These are phyloP conservation scores for Artemisia annua DNA, from an alignment of 129 eudicot genomes.

Conservation along the genomic window DNA sequence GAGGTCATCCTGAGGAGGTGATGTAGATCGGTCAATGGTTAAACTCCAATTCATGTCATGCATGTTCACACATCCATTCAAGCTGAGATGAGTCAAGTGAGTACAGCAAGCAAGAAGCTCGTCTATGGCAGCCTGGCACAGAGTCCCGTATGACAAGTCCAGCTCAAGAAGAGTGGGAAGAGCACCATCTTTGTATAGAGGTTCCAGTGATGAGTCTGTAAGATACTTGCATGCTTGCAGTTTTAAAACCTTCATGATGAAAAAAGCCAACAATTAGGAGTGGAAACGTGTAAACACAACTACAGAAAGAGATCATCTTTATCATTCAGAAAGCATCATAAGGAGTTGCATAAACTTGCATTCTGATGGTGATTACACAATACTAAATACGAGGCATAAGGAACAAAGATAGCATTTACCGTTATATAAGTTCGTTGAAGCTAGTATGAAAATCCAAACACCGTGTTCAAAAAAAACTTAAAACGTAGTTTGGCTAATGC, in stretches of 20 bases:
- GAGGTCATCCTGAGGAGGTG: slow-evolving; percentile 19
- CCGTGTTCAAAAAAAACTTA: too few species aligned
- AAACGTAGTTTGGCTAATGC: too few species aligned
- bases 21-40: slow-evolving; percentile 26
- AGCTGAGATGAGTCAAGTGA: slow-evolving; percentile 86
- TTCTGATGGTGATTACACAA: too few species aligned
- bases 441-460: too few species aligned
- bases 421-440: too few species aligned
- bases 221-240: slow-evolving; percentile 99
- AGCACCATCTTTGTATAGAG: slow-evolving; percentile 79
- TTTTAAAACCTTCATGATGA: slow-evolving; percentile 60
- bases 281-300: background rate
- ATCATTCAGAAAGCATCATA: too few species aligned
- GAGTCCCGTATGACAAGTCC: slow-evolving; percentile 88
- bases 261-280: background rate
- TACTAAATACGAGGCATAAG: too few species aligned
- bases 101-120: slow-evolving; percentile 85
- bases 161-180: slow-evolving; percentile 78
- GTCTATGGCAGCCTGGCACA: slow-evolving; percentile 86
- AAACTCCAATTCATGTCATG: slow-evolving; percentile 85
- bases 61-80: slow-evolving; percentile 93
- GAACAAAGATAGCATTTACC: too few species aligned
- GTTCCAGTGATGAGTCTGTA: slow-evolving; percentile 70
- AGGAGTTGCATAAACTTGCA: too few species aligned
- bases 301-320: background rate